A percentile compares a stretch with the other conserved stretches of the same genome.
Evolutionary conservation across 2,329 filamentous ascomycete genomes (phyloP).

Genomic region (Fusarium equiseti): DNA sequence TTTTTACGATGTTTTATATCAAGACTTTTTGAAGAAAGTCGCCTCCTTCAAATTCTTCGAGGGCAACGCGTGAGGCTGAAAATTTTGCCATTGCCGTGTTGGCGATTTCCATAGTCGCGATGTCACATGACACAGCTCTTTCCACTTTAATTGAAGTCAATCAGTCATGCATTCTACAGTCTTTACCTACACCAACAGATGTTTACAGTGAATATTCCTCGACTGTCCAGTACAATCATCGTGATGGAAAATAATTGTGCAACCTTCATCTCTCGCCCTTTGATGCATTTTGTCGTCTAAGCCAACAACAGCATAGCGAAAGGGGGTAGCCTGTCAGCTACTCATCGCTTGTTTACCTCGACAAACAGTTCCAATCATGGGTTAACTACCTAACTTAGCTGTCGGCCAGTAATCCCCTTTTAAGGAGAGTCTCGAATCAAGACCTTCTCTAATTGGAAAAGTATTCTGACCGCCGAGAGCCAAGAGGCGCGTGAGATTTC

Average conservation of each 20-base stretch:
- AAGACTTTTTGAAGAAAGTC: constrained; percentile 1
- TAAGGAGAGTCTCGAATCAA: constrained; percentile 15
- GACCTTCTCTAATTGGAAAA: constrained; percentile 32
- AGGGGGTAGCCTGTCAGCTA: neutral
- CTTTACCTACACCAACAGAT: neutral
- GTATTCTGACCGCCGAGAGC: constrained; percentile 23
- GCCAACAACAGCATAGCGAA: neutral
- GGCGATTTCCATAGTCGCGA: constrained; percentile 24
- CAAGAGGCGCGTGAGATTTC: constrained; percentile 34
- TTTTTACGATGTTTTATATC: constrained; percentile 35
- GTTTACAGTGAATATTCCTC: neutral
- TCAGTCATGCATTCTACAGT: constrained; percentile 5
- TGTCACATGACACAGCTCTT: constrained; percentile 45
- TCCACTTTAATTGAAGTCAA: constrained; percentile 24
- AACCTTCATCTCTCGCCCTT: neutral
- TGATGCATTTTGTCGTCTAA: neutral
- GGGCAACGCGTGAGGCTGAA: constrained; percentile 32
- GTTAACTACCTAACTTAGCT: constrained; percentile 5
- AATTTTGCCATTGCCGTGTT: constrained; percentile 45
- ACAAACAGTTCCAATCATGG: constrained; percentile 2
- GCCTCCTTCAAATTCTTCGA: neutral
- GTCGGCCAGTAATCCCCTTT: constrained; percentile 10
- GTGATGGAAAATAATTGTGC: neutral
- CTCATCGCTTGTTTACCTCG: neutral
- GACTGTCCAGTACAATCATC: neutral